These are phyloP conservation scores for Neobulgaria alba DNA, from an alignment of 2,329 filamentous ascomycete species.

Conservation along the genomic window DNA sequence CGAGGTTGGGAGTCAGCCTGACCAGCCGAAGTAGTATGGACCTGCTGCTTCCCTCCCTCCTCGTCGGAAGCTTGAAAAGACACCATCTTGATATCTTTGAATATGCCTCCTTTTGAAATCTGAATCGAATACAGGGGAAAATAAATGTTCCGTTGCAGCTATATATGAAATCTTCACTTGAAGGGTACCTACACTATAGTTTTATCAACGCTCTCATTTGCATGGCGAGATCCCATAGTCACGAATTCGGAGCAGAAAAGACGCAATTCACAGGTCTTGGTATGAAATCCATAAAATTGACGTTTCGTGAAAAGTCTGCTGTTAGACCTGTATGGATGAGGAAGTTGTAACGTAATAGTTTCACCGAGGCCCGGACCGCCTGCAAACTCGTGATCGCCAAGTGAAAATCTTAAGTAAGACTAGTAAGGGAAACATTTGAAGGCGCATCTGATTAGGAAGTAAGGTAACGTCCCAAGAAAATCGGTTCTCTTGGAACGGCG, in stretches of 20 bases:
- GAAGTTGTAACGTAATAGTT: neutral
- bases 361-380: neutral
- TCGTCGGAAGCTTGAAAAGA: neutral
- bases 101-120: neutral
- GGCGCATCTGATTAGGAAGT: too few relatives aligned
- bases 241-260: neutral
- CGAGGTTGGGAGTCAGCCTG: neutral
- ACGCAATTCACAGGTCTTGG: neutral
- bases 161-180: neutral
- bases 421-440: neutral
- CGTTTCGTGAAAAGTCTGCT: neutral
- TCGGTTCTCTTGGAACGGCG: too few relatives aligned
- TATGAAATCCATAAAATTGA: neutral
- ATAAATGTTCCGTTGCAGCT: neutral
- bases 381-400: too few relatives aligned
- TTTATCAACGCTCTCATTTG: too few relatives aligned
- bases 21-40: neutral
- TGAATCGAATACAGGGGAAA: neutral
- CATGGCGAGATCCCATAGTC: too few relatives aligned
- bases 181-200: neutral
- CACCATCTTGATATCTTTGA: neutral
- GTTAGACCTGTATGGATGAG: neutral
- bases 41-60: too few relatives aligned
- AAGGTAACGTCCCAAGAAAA: too few relatives aligned
- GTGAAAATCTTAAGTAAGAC: neutral